phyloP scores from a whole-genome alignment of 83 land plant genomes.

The Picea abies region DNA sequence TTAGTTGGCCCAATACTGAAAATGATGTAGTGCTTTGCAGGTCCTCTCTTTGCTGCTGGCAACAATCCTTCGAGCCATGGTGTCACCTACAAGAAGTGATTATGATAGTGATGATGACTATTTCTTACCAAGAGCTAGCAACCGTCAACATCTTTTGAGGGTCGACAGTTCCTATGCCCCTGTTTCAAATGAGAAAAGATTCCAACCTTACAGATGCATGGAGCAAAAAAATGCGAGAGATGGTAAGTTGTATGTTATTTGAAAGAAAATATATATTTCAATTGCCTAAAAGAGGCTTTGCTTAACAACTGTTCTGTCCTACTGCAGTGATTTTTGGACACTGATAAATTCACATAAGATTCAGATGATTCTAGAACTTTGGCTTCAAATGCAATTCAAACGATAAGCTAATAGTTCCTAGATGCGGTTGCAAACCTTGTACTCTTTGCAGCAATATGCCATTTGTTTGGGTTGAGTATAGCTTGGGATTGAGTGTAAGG shows the following conservation, averaged over 20 bases:
- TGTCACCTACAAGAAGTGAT: conserved; percentile 30
- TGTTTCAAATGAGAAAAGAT: conserved; percentile 18
- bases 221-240: not conserved
- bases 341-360: not conserved
- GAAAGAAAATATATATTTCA: not conserved
- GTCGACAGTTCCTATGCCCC: conserved; percentile 25
- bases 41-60: conserved; percentile 56
- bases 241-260: not conserved
- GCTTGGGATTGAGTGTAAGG: not conserved
- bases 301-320: not conserved
- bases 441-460: conserved; percentile 1
- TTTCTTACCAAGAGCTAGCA: conserved; percentile 23
- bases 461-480: not conserved
- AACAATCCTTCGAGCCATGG: conserved; percentile 38
- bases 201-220: not conserved
- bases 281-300: not conserved
- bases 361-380: not conserved
- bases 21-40: conserved; percentile 23
- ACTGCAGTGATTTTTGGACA: not conserved
- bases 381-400: not conserved
- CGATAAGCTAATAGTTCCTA: not conserved
- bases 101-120: conserved; percentile 58
- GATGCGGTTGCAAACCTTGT: not conserved
- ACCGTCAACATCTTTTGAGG: conserved; percentile 48
- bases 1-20: conserved; percentile 2